A percentile compares a stretch with the other conserved stretches of the same genome.
Evolutionary conservation across 106 monocot genomes (phyloP).

Genomic region (Dendrobium officinale): DNA sequence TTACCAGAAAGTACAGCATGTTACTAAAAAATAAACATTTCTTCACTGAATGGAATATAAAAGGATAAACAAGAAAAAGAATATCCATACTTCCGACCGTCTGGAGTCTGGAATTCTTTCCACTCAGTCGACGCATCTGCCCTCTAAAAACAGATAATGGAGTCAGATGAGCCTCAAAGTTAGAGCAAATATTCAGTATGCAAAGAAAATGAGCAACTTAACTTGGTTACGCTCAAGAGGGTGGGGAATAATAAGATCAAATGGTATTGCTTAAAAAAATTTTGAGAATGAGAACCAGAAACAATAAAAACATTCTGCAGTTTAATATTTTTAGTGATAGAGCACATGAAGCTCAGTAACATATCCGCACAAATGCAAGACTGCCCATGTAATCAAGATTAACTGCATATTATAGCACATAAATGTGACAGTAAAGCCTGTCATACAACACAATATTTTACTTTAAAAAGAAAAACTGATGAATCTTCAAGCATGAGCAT

Average conservation of each 20-base stretch:
- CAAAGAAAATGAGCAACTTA: background rate
- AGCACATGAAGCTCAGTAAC: background rate
- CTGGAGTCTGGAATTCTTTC: conserved; percentile 91
- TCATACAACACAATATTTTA: background rate
- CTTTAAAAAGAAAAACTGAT: background rate
- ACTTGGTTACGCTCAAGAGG: background rate
- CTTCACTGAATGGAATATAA: background rate
- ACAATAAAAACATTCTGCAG: background rate
- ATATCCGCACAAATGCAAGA: background rate
- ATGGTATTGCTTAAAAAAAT: background rate
- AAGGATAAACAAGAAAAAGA: background rate
- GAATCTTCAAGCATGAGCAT: background rate
- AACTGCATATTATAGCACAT: background rate
- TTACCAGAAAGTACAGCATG: background rate
- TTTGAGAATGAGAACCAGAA: background rate
- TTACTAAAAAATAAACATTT: background rate
- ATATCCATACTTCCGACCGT: conserved; percentile 76
- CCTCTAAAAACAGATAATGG: conserved; percentile 43
- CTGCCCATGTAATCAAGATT: background rate
- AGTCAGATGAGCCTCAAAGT: conserved; percentile 10
- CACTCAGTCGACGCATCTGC: conserved; percentile 97
- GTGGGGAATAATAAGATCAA: background rate
- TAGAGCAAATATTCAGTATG: background rate
- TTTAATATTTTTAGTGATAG: background rate
- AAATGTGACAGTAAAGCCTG: background rate